Evolutionary conservation across 2,329 filamentous ascomycete species (phyloP), one percentile per base, ranked within the genome.

Genomic region (Penicillium concentricum): DNA sequence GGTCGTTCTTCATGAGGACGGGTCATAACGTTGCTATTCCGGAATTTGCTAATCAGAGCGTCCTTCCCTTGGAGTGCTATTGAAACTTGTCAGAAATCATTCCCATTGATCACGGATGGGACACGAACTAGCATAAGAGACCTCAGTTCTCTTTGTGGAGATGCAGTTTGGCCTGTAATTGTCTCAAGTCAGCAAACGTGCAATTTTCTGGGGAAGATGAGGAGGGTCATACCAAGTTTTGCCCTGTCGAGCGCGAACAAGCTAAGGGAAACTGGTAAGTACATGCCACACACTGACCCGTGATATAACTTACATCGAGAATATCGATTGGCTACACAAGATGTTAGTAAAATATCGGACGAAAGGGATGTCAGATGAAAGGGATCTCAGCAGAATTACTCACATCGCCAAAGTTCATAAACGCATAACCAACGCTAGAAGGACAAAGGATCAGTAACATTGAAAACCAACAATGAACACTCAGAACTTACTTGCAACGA

Each of bases 1-100:
- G 94, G 94, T 0, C 91, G 87, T 67, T 91, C 96, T 51, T 88
- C 86, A 0, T 85, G 81, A 12, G 87, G 84, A 75, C 97, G 92
- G 0, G 93, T 81, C 91, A 97, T 97, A 30, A 99, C 92, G 0
- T 91, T 93, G 38, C 91, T 96, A 78, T 99, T 99, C 35, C 94
- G 87, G 70, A 99, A 99, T 71, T 97, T 97, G 72, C 95, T 90
- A 7, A 97, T 85, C 0, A 97, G 81, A 61, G 91, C 93, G 69
- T 96, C 92, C 61, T 89, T 88, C 44, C 94, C 94, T 78, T 99
- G 94, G 58, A 96, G 93, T 13, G 92, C 89, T 92, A 56, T 41
- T 47, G 35, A 20, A 13, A 10, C 54, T 18, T 51, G 49, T 78
- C 54, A 78, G 69, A 46, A 52, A 41, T n/a, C 34, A 32, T 45